A percentile compares a stretch with the other conserved stretches of the same genome.
Conservation (phyloP, 768 basidiomycete genomes). For the Trametes elegans region DNA sequence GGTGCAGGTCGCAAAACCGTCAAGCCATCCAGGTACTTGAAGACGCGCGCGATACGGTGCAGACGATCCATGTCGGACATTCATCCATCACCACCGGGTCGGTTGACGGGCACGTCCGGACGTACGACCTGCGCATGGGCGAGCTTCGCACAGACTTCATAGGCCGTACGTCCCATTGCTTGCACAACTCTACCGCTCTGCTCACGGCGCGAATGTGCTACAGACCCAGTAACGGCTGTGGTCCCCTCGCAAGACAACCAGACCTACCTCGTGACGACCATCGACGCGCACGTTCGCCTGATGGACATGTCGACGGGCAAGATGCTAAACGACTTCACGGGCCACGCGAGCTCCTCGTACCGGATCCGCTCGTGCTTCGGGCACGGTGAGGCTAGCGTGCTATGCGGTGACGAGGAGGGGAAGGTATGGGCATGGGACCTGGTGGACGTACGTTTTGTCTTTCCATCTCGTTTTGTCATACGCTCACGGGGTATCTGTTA, state of each 20-base stretch:
- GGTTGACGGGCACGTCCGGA: conserved; percentile 88
- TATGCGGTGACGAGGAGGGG: conserved; percentile 91
- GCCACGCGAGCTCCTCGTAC: conserved; percentile 73
- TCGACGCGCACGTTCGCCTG: conserved; percentile 82
- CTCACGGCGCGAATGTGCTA: too few species aligned
- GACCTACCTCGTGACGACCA: conserved; percentile 77
- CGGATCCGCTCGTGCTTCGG: conserved; percentile 82
- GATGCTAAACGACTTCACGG: conserved; percentile 80
- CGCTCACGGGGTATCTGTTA: conserved; percentile 11
- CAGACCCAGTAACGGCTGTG: conserved; percentile 86
- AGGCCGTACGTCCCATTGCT: conserved; percentile 62
- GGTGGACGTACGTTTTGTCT: conserved; percentile 66
- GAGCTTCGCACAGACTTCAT: conserved; percentile 87
- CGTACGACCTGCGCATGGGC: conserved; percentile 94
- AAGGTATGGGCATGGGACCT: conserved; percentile 91
- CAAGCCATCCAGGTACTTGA: conserved; percentile 88
- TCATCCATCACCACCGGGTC: conserved; percentile 77
- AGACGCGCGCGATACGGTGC: conserved; percentile 85
- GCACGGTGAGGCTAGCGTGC: conserved; percentile 73
- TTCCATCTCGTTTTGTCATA: neutral
- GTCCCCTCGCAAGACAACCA: conserved; percentile 76
- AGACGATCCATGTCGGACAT: conserved; percentile 66
- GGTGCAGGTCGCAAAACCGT: conserved; percentile 65
- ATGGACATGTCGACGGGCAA: conserved; percentile 84
- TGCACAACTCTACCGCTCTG: neutral